Percentiles rank a stretch among this genome's conserved stretches.
Conservation (phyloP, 352 stramenopile species). For the Globisporangium nunn region DNA sequence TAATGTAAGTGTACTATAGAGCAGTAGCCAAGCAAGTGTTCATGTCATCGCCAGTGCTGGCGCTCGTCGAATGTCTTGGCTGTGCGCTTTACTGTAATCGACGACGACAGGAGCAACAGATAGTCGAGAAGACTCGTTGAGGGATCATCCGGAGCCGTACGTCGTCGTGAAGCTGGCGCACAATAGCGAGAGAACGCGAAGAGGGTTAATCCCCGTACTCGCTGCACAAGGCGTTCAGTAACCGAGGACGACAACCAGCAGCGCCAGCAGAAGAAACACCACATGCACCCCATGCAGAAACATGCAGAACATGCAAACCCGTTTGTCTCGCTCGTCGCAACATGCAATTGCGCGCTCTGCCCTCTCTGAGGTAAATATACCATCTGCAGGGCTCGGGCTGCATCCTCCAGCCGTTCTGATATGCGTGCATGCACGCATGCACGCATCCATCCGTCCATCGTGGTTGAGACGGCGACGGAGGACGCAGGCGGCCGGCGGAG, state of each 20-base stretch:
- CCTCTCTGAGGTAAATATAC: too few relatives aligned
- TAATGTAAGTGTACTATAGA: slow-evolving; percentile 1
- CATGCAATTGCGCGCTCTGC: too few relatives aligned
- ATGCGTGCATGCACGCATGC: too few relatives aligned
- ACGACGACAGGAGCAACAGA: background rate
- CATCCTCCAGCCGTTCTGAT: too few relatives aligned
- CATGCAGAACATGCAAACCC: too few relatives aligned
- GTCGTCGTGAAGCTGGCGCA: slow-evolving; percentile 3
- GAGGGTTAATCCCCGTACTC: slow-evolving; percentile 11
- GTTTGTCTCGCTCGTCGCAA: too few relatives aligned
- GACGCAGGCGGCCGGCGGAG: background rate
- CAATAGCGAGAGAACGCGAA: slow-evolving; percentile 2
- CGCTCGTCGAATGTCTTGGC: background rate
- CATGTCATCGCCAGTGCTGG: background rate
- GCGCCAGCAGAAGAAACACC: too few relatives aligned
- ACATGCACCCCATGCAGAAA: too few relatives aligned
- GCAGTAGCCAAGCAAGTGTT: background rate
- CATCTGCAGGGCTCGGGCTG: too few relatives aligned
- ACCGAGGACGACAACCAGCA: background rate
- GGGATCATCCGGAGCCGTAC: slow-evolving; percentile 10
- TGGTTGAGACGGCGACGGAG: background rate
- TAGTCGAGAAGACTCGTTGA: background rate
- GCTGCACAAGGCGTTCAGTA: slow-evolving; percentile 1
- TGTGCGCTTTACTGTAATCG: background rate
- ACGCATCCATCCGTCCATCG: too few relatives aligned